phyloP scores from a whole-genome alignment of 2,329 filamentous ascomycete species.

The Fusarium sp. region DNA sequence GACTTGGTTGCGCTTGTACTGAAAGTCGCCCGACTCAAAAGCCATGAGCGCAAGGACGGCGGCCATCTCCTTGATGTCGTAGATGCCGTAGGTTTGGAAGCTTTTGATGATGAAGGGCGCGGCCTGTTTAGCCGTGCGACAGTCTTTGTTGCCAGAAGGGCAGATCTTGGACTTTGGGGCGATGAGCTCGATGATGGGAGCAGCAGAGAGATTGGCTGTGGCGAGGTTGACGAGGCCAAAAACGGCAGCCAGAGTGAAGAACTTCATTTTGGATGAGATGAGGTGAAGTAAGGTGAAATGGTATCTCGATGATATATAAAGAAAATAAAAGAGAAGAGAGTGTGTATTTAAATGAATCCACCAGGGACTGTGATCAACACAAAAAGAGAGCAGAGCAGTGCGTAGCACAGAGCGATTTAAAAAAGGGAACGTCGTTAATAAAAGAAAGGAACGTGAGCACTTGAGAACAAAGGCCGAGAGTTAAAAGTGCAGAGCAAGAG shows the following conservation, averaged over 20 bases:
- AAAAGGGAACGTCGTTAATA: neutral
- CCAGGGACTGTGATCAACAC: slow-evolving; percentile 18
- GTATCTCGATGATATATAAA: neutral
- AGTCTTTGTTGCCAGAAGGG: slow-evolving; percentile 68
- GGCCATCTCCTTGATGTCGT: slow-evolving; percentile 72
- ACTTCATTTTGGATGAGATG: slow-evolving; percentile 47
- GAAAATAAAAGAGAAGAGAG: neutral
- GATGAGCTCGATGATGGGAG: slow-evolving; percentile 65
- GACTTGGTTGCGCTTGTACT: slow-evolving; percentile 77
- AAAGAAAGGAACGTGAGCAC: slow-evolving; percentile 9
- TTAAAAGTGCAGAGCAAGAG: neutral
- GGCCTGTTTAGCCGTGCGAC: slow-evolving; percentile 75
- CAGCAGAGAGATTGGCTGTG: slow-evolving; percentile 47
- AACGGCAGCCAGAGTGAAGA: slow-evolving; percentile 42
- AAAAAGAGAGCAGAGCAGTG: neutral
- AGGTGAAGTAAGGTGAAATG: neutral
- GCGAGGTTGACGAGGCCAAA: slow-evolving; percentile 39
- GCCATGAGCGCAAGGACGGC: slow-evolving; percentile 79
- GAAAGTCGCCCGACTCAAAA: slow-evolving; percentile 79
- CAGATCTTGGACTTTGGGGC: slow-evolving; percentile 72
- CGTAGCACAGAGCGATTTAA: neutral
- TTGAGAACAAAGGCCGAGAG: neutral
- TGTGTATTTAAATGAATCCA: slow-evolving; percentile 17
- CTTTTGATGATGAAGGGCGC: slow-evolving; percentile 69
- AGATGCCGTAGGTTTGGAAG: slow-evolving; percentile 72